Evolutionary conservation across 129 eudicot genomes (phyloP).

Genomic region (Saposhnikovia divaricata): DNA sequence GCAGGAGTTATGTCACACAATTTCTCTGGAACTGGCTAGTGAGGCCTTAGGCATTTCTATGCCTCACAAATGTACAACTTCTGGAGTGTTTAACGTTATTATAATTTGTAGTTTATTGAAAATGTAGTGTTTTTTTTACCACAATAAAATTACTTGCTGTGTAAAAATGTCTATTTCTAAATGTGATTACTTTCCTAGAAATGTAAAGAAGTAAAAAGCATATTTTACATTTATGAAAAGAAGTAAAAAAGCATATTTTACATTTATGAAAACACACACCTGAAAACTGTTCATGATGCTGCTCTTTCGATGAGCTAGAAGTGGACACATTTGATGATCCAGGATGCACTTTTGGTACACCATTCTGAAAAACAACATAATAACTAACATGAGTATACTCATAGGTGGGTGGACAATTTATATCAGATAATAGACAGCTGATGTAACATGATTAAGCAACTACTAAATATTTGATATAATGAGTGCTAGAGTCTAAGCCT

Average conservation of each 20-base stretch:
- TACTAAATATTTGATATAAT: background rate
- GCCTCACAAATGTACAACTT: background rate
- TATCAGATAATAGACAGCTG: slow-evolving; percentile 2
- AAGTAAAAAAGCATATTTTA: background rate
- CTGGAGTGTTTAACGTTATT: background rate
- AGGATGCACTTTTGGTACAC: slow-evolving; percentile 2
- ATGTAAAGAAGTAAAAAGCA: too few species aligned
- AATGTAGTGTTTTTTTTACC: background rate
- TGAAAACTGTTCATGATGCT: slow-evolving; percentile 31
- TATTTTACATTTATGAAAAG: too few species aligned
- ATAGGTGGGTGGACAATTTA: background rate
- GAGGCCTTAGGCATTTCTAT: background rate
- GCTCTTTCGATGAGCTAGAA: slow-evolving; percentile 44
- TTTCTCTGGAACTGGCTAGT: background rate
- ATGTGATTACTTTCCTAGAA: background rate
- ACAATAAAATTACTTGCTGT: background rate
- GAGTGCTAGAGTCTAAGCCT: background rate
- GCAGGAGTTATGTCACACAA: background rate
- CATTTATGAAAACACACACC: slow-evolving; percentile 30
- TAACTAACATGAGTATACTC: background rate
- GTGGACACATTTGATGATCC: slow-evolving; percentile 34
- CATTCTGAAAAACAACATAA: slow-evolving; percentile 17
- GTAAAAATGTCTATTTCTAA: background rate
- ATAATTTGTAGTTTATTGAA: background rate
- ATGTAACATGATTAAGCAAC: background rate